phyloP scores from a whole-genome alignment of 2,329 filamentous ascomycete genomes.

The Paracamarosporium sp. region DNA sequence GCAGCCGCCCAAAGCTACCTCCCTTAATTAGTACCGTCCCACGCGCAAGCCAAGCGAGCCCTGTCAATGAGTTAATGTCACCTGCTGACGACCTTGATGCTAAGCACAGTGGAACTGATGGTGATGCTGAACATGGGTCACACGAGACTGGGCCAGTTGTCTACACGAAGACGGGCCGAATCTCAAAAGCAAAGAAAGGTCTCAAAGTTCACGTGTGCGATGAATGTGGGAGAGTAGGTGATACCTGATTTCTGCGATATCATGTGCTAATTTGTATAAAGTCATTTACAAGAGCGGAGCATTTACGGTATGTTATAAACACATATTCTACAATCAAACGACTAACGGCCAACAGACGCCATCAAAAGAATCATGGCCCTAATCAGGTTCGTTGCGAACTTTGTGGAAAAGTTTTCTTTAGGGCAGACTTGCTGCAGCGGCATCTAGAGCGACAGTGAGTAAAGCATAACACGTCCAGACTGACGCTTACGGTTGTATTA shows the following conservation, averaged over 20 bases:
- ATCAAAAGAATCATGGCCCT: constrained; percentile 16
- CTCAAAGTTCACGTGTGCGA: constrained; percentile 43
- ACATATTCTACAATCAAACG: background rate
- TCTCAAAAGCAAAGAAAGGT: constrained; percentile 50
- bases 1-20: background rate
- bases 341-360: constrained; percentile 4
- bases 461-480: background rate
- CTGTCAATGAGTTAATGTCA: background rate
- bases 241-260: background rate
- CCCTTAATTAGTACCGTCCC: background rate
- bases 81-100: constrained; percentile 7
- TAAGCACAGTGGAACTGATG: constrained; percentile 10
- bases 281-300: constrained; percentile 50
- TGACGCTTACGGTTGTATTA: background rate
- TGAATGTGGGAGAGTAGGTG: constrained; percentile 40
- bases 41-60: background rate
- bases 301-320: constrained; percentile 40
- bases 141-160: constrained; percentile 21
- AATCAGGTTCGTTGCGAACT: constrained; percentile 12
- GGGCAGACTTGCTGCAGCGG: constrained; percentile 12
- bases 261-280: constrained; percentile 17
- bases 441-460: constrained; percentile 15
- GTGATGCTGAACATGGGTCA: constrained; percentile 2
- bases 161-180: constrained; percentile 47
- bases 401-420: constrained; percentile 15